Base-by-base conservation (phyloP, 441 rosid species). In the Daphne laureola region DNA sequence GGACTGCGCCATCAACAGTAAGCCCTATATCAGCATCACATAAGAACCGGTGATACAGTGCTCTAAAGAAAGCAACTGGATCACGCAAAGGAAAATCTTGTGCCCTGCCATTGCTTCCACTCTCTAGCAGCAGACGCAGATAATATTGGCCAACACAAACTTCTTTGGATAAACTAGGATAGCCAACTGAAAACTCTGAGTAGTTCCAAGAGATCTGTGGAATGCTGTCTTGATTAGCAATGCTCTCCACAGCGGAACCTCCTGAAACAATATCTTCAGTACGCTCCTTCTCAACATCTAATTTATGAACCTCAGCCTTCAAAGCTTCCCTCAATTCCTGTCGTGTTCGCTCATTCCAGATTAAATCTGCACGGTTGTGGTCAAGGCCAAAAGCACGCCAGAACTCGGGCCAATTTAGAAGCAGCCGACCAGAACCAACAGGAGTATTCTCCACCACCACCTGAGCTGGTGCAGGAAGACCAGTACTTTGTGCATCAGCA, bases 381-480 rank as follows among this genome's bases (percentile, higher is more conserved):
- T 94, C 99, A 59, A 90, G 98, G 73, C 97, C 83, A 73, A 95
- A 90, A 63, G 96, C 99, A 61, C 96, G 81, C 99, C 99, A 95
- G 68, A 95, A 91, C 71, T 95, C 96, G 53, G 90, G 84, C 98
- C 99, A 90, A 59, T 95, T 95, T 55, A 86, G 76, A 55, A 90
- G 95, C 59, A 95, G 75, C 67, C 90, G 81, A 54, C 99, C 97
- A n/a, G 97, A 88, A 66, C 99, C 99, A 64, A 95, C 95, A 41
- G 98, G 93, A 14, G 87, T 84, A 55, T 73, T 81, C 75, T 95
- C 97, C 69, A 84, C 86, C 77, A 95, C 95, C 52, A 95, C 99
- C 75, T 90, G 99, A 43, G 99, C 99, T 68, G 99, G 98, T 56
- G 86, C 93, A 55, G 98, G 97, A 67, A 81, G 78, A 59, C 82